Evolutionary conservation across 1,284 basidiomycete genomes (phyloP).

Genomic region (Cryptococcus sp.): DNA sequence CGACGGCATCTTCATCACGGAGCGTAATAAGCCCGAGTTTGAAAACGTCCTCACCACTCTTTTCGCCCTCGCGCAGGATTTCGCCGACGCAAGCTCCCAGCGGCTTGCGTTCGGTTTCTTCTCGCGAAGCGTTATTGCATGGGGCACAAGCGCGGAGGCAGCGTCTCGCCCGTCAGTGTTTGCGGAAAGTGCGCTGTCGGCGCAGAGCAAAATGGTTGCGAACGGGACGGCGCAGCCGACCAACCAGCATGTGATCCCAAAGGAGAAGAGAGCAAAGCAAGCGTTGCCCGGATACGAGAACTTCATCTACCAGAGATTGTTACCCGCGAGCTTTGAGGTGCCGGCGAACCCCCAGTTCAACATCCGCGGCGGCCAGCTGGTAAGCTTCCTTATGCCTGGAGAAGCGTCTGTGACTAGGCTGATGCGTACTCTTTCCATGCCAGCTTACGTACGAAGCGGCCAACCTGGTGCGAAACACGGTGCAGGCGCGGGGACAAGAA

Average conservation of each 20-base stretch:
- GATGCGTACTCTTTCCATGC: not conserved
- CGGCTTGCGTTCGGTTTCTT: constrained; percentile 81
- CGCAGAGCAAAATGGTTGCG: constrained; percentile 49
- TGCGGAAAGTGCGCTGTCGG: constrained; percentile 37
- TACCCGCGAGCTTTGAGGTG: constrained; percentile 79
- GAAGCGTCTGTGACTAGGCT: not conserved
- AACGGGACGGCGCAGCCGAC: constrained; percentile 36
- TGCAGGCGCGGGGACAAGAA: constrained; percentile 75
- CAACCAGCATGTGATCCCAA: constrained; percentile 39
- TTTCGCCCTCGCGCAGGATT: constrained; percentile 63
- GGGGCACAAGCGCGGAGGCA: constrained; percentile 62
- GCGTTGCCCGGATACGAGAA: constrained; percentile 85
- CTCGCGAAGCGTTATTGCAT: constrained; percentile 63
- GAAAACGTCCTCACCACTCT: constrained; percentile 68
- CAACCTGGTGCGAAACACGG: constrained; percentile 74
- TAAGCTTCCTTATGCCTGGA: constrained; percentile 50
- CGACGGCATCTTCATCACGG: constrained; percentile 71
- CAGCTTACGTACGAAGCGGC: constrained; percentile 86
- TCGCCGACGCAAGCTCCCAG: constrained; percentile 69
- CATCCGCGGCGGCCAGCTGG: constrained; percentile 77
- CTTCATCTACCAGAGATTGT: constrained; percentile 84
- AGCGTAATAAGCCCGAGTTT: constrained; percentile 78
- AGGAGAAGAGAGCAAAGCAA: constrained; percentile 48
- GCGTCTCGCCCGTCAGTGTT: constrained; percentile 42
- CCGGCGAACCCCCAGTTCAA: constrained; percentile 78